Conservation (phyloP, 1,284 basidiomycete species). For the Salmacisia buchloeana region DNA sequence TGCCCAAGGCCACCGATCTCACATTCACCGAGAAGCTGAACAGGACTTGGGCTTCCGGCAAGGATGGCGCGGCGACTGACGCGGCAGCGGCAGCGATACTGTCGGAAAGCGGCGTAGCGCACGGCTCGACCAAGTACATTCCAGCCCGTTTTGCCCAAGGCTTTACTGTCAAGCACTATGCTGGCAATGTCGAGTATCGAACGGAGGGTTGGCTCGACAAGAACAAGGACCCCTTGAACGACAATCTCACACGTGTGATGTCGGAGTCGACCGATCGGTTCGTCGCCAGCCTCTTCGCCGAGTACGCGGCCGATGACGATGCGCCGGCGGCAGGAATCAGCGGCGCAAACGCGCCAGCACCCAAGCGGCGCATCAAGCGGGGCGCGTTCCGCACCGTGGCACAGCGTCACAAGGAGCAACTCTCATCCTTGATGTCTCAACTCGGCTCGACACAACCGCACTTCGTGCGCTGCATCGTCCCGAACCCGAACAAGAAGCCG, state of each 20-base stretch:
- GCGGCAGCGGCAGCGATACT: slow-evolving; percentile 48
- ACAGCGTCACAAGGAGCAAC: slow-evolving; percentile 93
- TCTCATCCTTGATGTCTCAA: slow-evolving; percentile 84
- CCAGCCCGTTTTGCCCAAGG: slow-evolving; percentile 82
- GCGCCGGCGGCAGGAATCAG: slow-evolving; percentile 52
- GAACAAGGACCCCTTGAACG: slow-evolving; percentile 98
- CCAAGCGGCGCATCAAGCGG: slow-evolving; percentile 75
- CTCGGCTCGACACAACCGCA: slow-evolving; percentile 92
- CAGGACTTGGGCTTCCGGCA: slow-evolving; percentile 40
- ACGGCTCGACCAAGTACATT: slow-evolving; percentile 65
- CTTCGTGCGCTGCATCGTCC: slow-evolving; percentile 97
- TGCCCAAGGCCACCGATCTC: slow-evolving; percentile 92
- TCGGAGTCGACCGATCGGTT: slow-evolving; percentile 76
- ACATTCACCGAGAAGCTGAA: slow-evolving; percentile 89
- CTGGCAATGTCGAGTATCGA: slow-evolving; percentile 90
- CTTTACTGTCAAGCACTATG: slow-evolving; percentile 94
- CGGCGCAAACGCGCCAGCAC: slow-evolving; percentile 25
- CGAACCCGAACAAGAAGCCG: slow-evolving; percentile 86
- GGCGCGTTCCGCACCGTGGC: slow-evolving; percentile 94
- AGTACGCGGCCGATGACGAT: slow-evolving; percentile 64
- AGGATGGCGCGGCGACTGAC: slow-evolving; percentile 35
- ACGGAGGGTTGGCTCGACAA: slow-evolving; percentile 98
- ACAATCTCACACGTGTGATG: slow-evolving; percentile 85
- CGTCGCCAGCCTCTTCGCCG: slow-evolving; percentile 76
- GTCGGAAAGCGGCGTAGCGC: slow-evolving; percentile 60